These are phyloP conservation scores for Spatholobus suberectus DNA, from an alignment of 306 rosid genomes.

Conservation along the genomic window DNA sequence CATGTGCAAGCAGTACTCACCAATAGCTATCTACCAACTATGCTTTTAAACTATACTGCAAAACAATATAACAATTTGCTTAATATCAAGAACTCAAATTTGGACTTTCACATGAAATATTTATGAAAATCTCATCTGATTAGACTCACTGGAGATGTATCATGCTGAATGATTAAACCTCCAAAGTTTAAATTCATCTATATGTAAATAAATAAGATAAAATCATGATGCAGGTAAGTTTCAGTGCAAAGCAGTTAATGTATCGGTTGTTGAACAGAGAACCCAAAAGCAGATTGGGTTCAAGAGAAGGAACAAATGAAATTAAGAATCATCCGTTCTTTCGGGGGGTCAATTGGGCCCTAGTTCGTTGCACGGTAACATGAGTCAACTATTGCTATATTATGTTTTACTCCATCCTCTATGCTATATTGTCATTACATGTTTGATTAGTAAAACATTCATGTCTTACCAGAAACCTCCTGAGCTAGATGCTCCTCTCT, in stretches of 20 bases:
- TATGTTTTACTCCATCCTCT: neutral
- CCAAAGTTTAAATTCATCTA: neutral
- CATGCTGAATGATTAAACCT: constrained; percentile 13
- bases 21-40: neutral
- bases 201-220: neutral
- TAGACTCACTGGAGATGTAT: neutral
- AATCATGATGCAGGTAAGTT: constrained; percentile 67
- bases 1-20: neutral
- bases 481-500: constrained; percentile 69
- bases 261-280: constrained; percentile 77
- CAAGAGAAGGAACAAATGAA: constrained; percentile 83
- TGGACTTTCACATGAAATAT: neutral
- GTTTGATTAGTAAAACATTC: constrained; percentile 19
- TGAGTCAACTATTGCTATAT: neutral
- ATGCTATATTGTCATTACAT: neutral
- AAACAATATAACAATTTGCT: neutral
- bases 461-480: constrained; percentile 69
- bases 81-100: neutral
- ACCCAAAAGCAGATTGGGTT: constrained; percentile 79
- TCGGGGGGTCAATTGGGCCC: constrained; percentile 86
- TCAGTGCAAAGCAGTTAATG: constrained; percentile 77
- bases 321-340: constrained; percentile 86
- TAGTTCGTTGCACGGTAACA: constrained; percentile 85
- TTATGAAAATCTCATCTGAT: neutral
- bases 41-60: neutral